Evolutionary conservation across 352 stramenopile genomes (phyloP).

Genomic region (Globisporangium cystogenes): DNA sequence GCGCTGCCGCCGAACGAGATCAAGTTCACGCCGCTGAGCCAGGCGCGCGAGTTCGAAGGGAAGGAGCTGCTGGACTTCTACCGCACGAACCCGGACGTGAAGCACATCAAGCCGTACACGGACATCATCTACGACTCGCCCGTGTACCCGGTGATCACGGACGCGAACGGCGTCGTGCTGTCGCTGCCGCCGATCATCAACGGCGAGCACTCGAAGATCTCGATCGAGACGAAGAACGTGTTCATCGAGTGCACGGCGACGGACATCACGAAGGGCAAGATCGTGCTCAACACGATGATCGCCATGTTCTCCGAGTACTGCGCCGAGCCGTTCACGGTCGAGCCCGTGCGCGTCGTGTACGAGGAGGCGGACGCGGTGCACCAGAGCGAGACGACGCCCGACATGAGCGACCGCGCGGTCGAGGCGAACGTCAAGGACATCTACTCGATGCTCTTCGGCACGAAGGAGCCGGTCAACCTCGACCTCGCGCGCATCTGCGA

Average conservation of each 20-base stretch:
- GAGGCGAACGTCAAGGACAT: constrained; percentile 84
- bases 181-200: constrained; percentile 99
- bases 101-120: constrained; percentile 99
- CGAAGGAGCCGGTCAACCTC: constrained; percentile 69
- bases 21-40: constrained; percentile 95
- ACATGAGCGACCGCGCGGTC: constrained; percentile 89
- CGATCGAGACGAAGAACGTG: constrained; percentile 96
- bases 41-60: constrained; percentile 88
- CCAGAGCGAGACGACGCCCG: constrained; percentile 84
- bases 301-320: constrained; percentile 99
- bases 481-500: constrained; percentile 84
- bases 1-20: constrained; percentile 92
- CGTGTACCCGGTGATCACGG: constrained; percentile 97
- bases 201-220: constrained; percentile 96
- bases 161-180: constrained; percentile 94
- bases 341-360: constrained; percentile 97
- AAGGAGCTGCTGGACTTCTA: constrained; percentile 96
- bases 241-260: constrained; percentile 99
- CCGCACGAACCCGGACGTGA: constrained; percentile 91
- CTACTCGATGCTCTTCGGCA: constrained; percentile 87
- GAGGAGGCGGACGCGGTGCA: constrained; percentile 80
- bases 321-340: constrained; percentile 93
- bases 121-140: constrained; percentile 99
- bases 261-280: constrained; percentile 99
- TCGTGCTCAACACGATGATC: constrained; percentile 99